phyloP scores from a whole-genome alignment of 2,329 filamentous ascomycete genomes.

The Arthrobotrys sphaeroides region DNA sequence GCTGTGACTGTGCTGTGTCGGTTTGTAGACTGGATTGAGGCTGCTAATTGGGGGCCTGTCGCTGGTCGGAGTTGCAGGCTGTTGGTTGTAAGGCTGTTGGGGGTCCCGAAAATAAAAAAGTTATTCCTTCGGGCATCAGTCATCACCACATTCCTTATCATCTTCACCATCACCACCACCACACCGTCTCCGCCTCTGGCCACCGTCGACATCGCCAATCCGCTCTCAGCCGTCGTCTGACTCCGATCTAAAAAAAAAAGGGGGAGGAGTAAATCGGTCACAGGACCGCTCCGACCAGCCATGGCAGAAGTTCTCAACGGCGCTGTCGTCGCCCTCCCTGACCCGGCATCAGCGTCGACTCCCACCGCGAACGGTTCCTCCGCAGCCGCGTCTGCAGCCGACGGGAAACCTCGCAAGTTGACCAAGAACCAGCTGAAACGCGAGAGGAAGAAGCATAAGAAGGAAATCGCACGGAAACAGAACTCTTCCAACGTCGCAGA shows the following conservation, averaged over 20 bases:
- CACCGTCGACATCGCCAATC: too few species aligned
- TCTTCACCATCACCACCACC: slow-evolving; percentile 8
- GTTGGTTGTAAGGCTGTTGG: too few species aligned
- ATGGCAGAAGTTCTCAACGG: slow-evolving; percentile 51
- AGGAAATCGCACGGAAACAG: slow-evolving; percentile 71
- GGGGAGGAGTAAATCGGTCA: too few species aligned
- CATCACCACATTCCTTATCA: slow-evolving; percentile 25
- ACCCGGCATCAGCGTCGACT: slow-evolving; percentile 13
- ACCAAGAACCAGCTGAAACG: slow-evolving; percentile 94
- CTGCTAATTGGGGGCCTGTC: too few species aligned
- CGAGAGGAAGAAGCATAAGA: slow-evolving; percentile 93
- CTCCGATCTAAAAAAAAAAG: too few species aligned
- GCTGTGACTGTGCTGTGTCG: too few species aligned
- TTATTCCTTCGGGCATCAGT: too few species aligned
- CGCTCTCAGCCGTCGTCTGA: too few species aligned
- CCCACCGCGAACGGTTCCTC: slow-evolving; percentile 35
- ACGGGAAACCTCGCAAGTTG: slow-evolving; percentile 67
- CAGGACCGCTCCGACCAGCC: not conserved
- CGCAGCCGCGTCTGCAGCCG: slow-evolving; percentile 33
- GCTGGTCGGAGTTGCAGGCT: too few species aligned
- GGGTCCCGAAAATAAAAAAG: too few species aligned
- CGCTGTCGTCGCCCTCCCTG: slow-evolving; percentile 29
- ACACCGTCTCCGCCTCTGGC: not conserved
- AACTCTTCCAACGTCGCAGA: slow-evolving; percentile 54
- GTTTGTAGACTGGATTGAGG: too few species aligned